Evolutionary conservation across 768 basidiomycete species (phyloP).

Genomic region (Tylopilus subfusipes): DNA sequence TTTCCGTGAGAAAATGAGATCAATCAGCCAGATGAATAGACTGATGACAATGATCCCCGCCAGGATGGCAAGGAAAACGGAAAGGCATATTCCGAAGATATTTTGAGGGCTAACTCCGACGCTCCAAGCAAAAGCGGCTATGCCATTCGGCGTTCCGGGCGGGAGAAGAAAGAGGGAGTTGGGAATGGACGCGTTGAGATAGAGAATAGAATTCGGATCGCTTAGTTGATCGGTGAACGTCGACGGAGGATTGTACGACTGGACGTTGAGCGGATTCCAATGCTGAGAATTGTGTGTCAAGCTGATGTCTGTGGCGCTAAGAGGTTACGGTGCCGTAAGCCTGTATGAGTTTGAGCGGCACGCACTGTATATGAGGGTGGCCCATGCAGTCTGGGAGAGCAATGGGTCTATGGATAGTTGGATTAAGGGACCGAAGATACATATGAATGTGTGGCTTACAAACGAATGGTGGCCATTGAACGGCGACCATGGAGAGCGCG

Average conservation of each 20-base stretch:
- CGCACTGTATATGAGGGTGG: constrained; percentile 73
- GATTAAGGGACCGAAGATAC: constrained; percentile 14
- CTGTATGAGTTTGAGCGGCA: constrained; percentile 8
- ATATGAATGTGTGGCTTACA: constrained; percentile 50
- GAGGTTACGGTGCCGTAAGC: constrained; percentile 7
- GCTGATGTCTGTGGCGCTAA: constrained; percentile 59
- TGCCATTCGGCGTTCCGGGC: constrained; percentile 54
- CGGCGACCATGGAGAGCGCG: constrained; percentile 86
- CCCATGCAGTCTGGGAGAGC: constrained; percentile 84
- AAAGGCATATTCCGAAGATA: constrained; percentile 77
- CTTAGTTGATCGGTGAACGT: constrained; percentile 69
- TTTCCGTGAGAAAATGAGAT: constrained; percentile 43
- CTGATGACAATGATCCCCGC: constrained; percentile 70
- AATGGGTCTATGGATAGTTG: constrained; percentile 66
- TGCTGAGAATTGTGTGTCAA: constrained; percentile 53
- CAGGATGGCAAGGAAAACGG: constrained; percentile 76
- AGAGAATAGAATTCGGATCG: constrained; percentile 72
- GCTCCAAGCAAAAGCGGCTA: constrained; percentile 80
- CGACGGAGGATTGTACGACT: constrained; percentile 61
- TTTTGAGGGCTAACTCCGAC: constrained; percentile 81
- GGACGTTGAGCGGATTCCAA: constrained; percentile 64
- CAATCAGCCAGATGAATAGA: constrained; percentile 67
- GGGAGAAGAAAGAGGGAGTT: constrained; percentile 77
- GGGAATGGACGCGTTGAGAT: constrained; percentile 60
- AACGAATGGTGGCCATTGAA: constrained; percentile 90